phyloP scores from a whole-genome alignment of 2,329 filamentous ascomycete species.

The Xylariaceae sp. region DNA sequence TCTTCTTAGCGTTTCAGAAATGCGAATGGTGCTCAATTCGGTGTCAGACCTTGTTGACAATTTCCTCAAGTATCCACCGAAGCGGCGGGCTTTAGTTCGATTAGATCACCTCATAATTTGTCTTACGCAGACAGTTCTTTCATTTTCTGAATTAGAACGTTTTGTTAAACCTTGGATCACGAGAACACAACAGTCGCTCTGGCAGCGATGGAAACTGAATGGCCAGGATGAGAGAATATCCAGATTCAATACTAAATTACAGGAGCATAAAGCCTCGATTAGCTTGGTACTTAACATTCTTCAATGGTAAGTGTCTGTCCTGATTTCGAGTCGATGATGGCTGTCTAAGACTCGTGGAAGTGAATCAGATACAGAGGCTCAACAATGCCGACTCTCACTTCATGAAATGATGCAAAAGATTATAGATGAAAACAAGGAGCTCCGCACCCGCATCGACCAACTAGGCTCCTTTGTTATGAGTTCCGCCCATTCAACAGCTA shows the following conservation, averaged over 20 bases:
- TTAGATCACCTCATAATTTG: conserved; percentile 19
- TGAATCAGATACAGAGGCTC: conserved; percentile 22
- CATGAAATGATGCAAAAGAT: conserved; percentile 7
- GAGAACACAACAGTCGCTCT: not conserved
- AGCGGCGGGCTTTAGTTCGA: conserved; percentile 14
- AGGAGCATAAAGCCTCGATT: conserved; percentile 17
- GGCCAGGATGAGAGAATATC: conserved; percentile 3
- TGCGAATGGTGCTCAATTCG: conserved; percentile 13
- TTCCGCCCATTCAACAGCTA: not conserved
- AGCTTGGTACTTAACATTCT: conserved; percentile 12
- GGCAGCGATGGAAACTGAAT: not conserved
- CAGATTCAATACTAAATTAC: conserved; percentile 3
- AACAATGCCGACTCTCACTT: not conserved
- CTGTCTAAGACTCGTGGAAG: not conserved
- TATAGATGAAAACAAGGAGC: conserved; percentile 11
- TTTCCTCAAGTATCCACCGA: conserved; percentile 2
- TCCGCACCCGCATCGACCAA: not conserved
- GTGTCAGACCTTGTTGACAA: conserved; percentile 14
- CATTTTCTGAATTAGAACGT: conserved; percentile 9
- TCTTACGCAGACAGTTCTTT: conserved; percentile 11
- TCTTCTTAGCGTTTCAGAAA: conserved; percentile 15
- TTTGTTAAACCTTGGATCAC: conserved; percentile 4
- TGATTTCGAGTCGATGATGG: not conserved
- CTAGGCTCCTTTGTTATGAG: not conserved
- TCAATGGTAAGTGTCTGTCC: conserved; percentile 10